Evolutionary conservation across 176 grass and related monocot genomes (phyloP).

Genomic region (Aegilops sharonensis): DNA sequence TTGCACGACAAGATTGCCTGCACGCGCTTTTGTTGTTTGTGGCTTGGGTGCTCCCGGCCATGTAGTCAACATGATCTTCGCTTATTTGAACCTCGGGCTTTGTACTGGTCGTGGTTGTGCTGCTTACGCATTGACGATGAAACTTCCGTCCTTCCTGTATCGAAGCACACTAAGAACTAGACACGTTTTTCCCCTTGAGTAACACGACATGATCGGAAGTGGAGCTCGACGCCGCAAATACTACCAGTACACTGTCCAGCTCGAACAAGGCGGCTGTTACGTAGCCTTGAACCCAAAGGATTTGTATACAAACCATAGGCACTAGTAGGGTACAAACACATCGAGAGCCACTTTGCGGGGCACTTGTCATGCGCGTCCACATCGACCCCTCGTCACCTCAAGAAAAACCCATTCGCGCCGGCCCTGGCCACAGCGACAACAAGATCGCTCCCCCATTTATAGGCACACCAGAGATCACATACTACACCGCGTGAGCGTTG

Average conservation of each 20-base stretch:
- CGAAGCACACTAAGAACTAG: not conserved
- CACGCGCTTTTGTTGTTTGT: no score
- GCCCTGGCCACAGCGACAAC: not conserved
- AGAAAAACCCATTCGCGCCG: not conserved
- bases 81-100: no score
- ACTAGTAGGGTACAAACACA: not conserved
- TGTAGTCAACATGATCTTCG: no score
- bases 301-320: not conserved
- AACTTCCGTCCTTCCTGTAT: not conserved
- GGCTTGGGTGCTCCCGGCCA: no score
- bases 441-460: constrained; percentile 28
- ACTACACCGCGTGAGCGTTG: constrained; percentile 8
- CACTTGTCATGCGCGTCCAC: constrained; percentile 70
- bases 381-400: constrained; percentile 11
- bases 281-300: constrained; percentile 73
- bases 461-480: constrained; percentile 4
- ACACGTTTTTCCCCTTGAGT: not conserved
- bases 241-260: constrained; percentile 1
- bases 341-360: constrained; percentile 28
- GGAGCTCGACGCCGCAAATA: not conserved
- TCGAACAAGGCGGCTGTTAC: constrained; percentile 27
- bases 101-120: not conserved
- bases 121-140: not conserved
- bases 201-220: not conserved
- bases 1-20: no score